Percentiles rank a stretch among this genome's conserved stretches.
These are phyloP conservation scores for Didymella arachidicola DNA, from an alignment of 2,329 filamentous ascomycete genomes.

Conservation along the genomic window DNA sequence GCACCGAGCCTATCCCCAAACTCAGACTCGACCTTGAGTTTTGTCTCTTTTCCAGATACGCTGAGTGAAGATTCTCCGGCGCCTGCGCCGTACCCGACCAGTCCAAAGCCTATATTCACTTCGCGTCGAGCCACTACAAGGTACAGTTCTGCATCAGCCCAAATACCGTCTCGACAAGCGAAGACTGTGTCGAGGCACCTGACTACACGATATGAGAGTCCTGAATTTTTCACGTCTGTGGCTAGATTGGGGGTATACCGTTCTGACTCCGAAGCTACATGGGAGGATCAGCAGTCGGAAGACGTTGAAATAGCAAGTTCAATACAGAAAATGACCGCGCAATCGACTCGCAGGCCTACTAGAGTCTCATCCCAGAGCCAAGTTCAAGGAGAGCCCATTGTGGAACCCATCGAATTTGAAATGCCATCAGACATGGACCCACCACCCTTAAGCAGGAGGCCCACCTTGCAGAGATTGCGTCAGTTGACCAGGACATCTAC, in stretches of 20 bases:
- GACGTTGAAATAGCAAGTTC: background rate
- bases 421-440: too few species aligned
- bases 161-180: background rate
- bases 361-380: background rate
- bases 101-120: background rate
- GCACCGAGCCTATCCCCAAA: background rate
- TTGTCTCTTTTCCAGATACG: background rate
- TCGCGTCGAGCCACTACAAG: background rate
- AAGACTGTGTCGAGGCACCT: background rate
- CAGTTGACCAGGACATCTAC: too few species aligned
- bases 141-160: background rate
- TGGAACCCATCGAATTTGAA: too few species aligned
- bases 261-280: background rate
- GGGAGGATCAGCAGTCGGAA: background rate
- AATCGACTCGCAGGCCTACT: background rate
- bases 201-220: background rate
- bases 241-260: background rate
- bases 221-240: background rate
- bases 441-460: too few species aligned
- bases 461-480: too few species aligned
- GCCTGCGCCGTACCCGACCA: background rate
- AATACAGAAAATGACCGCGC: background rate
- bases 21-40: background rate
- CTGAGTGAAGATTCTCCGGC: background rate
- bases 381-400: background rate